A percentile compares a stretch with the other conserved stretches of the same genome.
phyloP scores from a whole-genome alignment of 805 yeast species.

The Yamadazyma takamatsuzukensis region DNA sequence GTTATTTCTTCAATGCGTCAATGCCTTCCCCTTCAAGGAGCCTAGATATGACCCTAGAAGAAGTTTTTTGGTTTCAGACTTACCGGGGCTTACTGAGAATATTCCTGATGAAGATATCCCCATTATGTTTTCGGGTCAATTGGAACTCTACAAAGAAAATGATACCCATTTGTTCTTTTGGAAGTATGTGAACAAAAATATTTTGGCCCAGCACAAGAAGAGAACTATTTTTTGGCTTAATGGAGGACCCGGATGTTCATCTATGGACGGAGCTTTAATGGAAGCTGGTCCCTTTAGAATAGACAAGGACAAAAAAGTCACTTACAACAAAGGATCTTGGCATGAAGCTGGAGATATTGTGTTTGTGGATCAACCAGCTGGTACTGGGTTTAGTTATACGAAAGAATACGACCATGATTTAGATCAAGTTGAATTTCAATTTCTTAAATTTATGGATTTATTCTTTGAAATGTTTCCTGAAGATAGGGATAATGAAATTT shows the following conservation, averaged over 20 bases:
- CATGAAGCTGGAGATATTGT: conserved; percentile 71
- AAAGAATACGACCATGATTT: conserved; percentile 54
- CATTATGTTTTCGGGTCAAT: conserved; percentile 63
- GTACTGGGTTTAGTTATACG: conserved; percentile 82
- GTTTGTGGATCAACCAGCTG: conserved; percentile 92
- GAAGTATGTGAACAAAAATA: conserved; percentile 49
- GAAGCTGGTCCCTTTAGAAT: conserved; percentile 88
- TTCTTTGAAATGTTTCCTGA: conserved; percentile 75
- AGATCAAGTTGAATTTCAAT: conserved; percentile 55
- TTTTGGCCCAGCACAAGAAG: conserved; percentile 28
- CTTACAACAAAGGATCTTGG: conserved; percentile 77
- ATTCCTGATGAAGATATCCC: conserved; percentile 36
- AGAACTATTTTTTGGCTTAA: conserved; percentile 82
- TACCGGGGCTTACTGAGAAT: conserved; percentile 36
- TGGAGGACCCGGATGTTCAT: conserved; percentile 98
- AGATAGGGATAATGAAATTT: conserved; percentile 57
- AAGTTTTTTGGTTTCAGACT: conserved; percentile 21
- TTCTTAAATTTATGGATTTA: conserved; percentile 59
- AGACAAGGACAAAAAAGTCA: conserved; percentile 38
- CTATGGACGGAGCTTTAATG: conserved; percentile 94
- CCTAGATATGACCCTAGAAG: conserved; percentile 3
- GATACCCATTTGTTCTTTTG: conserved; percentile 71
- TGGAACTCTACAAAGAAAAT: conserved; percentile 52
- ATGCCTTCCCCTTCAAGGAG: conserved; percentile 4
- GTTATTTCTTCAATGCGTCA: not conserved